Conservation (phyloP, 495 filamentous ascomycete species). For the Talaromyces nanjingensis region DNA sequence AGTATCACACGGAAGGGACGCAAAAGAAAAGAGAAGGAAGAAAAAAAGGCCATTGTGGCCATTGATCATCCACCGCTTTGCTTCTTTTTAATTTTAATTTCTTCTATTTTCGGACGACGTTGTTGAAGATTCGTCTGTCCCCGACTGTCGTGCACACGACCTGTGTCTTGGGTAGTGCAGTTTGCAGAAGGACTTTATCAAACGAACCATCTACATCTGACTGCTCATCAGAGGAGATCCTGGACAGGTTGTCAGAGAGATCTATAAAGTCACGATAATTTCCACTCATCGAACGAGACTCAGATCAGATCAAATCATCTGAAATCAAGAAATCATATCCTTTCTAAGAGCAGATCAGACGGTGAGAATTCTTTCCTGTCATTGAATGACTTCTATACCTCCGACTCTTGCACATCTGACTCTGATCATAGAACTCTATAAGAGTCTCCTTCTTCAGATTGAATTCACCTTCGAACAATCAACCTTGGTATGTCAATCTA, state of each 20-base stretch:
- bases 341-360: neutral
- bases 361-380: neutral
- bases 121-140: neutral
- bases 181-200: neutral
- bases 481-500: neutral
- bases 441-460: neutral
- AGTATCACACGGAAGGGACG: neutral
- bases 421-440: neutral
- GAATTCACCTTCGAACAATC: neutral
- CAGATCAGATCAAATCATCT: neutral
- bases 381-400: neutral
- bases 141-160: neutral
- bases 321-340: neutral
- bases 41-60: slow-evolving; percentile 1
- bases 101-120: neutral
- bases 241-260: neutral
- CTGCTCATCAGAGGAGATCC: neutral
- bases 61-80: neutral
- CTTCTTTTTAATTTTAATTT: neutral
- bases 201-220: neutral
- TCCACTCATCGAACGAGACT: neutral
- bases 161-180: neutral
- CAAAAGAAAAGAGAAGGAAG: neutral
- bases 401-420: neutral
- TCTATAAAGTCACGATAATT: slow-evolving; percentile 2